These are phyloP conservation scores for Clathrus columnatus DNA, from an alignment of 768 basidiomycete species.

Conservation along the genomic window DNA sequence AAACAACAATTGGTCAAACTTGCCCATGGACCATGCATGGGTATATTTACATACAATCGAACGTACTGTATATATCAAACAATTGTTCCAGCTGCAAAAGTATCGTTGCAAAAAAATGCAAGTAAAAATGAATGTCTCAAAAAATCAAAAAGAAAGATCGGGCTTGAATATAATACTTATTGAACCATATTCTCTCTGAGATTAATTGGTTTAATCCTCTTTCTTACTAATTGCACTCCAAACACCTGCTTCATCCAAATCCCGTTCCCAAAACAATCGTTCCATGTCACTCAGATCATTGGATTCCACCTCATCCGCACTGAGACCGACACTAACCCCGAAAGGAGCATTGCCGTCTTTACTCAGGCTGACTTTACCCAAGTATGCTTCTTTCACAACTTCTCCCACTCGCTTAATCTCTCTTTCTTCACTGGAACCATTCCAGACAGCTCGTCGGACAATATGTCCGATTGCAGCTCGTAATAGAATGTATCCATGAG, in stretches of 20 bases:
- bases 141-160: no score
- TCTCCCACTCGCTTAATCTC: constrained; percentile 48
- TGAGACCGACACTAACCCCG: not conserved
- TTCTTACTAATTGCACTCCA: not conserved
- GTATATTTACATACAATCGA: no score
- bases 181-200: no score
- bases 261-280: not conserved
- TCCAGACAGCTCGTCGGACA: constrained; percentile 72
- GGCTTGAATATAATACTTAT: not conserved
- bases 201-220: not conserved
- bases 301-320: not conserved
- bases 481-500: constrained; percentile 74
- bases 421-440: constrained; percentile 56
- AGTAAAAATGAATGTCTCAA: no score
- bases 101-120: no score
- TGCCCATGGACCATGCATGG: no score
- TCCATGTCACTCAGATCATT: not conserved
- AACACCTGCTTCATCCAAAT: not conserved
- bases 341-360: not conserved
- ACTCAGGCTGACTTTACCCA: constrained; percentile 17
- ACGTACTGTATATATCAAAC: no score
- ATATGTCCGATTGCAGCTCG: constrained; percentile 55
- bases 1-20: no score
- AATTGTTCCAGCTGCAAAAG: no score
- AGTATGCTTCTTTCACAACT: constrained; percentile 38